Conservation (phyloP, 371 early-diverging fungal genomes). For the Lichtheimia ramosa region DNA sequence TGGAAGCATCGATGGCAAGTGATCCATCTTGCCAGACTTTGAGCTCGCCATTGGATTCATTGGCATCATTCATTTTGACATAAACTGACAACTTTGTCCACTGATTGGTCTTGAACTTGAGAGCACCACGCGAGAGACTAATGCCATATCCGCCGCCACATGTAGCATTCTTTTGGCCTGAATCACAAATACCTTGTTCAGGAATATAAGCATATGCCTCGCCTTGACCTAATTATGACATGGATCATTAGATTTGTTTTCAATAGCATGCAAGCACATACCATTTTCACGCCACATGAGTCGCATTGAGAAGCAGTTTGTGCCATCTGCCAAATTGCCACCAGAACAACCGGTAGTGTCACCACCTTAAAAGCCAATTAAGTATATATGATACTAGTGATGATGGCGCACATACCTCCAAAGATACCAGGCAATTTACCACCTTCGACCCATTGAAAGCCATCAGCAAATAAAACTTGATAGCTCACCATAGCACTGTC, state of each 20-base stretch:
- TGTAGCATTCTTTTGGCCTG: conserved; percentile 14
- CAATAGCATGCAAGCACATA: conserved; percentile 4
- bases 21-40: conserved; percentile 46
- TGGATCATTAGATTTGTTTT: neutral
- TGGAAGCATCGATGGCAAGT: conserved; percentile 28
- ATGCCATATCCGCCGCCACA: conserved; percentile 51
- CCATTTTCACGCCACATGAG: conserved; percentile 56
- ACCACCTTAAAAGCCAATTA: conserved; percentile 22
- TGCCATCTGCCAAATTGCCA: conserved; percentile 40
- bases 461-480: conserved; percentile 51
- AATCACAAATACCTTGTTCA: conserved; percentile 30
- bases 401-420: too few relatives aligned
- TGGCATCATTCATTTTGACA: conserved; percentile 42
- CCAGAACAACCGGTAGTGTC: conserved; percentile 47
- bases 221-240: conserved; percentile 15
- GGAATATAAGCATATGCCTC: conserved; percentile 55
- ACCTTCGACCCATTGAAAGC: conserved; percentile 57
- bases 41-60: conserved; percentile 38
- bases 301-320: conserved; percentile 46
- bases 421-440: conserved; percentile 58
- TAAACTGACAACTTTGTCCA: conserved; percentile 50
- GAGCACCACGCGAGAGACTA: conserved; percentile 48
- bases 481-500: conserved; percentile 51
- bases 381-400: too few relatives aligned
- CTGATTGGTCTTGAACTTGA: conserved; percentile 32